A percentile compares a stretch with the other conserved stretches of the same genome.
Conservation (phyloP, 345 rosid genomes). For the Bruguiera sexangula region DNA sequence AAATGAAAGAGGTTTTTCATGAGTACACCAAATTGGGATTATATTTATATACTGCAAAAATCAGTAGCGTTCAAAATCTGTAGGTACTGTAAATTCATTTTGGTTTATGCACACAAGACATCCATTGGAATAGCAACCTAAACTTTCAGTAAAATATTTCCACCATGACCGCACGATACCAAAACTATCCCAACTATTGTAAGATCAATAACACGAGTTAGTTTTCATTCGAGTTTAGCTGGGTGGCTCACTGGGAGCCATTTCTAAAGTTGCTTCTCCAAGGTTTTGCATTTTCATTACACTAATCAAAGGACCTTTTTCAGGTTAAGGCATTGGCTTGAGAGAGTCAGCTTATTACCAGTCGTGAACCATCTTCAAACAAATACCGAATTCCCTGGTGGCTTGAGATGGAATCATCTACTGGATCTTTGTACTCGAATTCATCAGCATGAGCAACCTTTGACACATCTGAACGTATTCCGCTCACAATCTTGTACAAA, state of each 20-base stretch:
- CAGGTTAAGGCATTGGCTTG: not conserved
- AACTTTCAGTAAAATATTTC: not conserved
- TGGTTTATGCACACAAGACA: not conserved
- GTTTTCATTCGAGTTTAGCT: no score
- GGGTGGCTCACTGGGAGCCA: no score
- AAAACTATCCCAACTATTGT: not conserved
- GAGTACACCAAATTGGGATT: no score
- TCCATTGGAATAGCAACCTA: not conserved
- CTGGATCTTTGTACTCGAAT: conserved; percentile 97
- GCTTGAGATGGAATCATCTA: conserved; percentile 90
- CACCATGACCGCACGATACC: not conserved
- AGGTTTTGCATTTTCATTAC: no score
- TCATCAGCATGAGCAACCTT: conserved; percentile 78
- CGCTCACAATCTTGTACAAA: conserved; percentile 62
- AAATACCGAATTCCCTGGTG: conserved; percentile 93
- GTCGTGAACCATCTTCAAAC: conserved; percentile 91
- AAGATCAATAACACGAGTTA: no score
- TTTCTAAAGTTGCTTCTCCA: not conserved
- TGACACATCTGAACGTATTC: conserved; percentile 62
- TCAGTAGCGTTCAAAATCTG: no score
- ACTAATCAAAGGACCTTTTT: not conserved
- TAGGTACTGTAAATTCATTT: no score
- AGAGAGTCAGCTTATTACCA: conserved; percentile 48
- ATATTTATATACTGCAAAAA: no score
- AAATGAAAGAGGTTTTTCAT: no score